These are phyloP conservation scores for Fusarium scirpi DNA, from an alignment of 2,329 filamentous ascomycete species.

Conservation along the genomic window DNA sequence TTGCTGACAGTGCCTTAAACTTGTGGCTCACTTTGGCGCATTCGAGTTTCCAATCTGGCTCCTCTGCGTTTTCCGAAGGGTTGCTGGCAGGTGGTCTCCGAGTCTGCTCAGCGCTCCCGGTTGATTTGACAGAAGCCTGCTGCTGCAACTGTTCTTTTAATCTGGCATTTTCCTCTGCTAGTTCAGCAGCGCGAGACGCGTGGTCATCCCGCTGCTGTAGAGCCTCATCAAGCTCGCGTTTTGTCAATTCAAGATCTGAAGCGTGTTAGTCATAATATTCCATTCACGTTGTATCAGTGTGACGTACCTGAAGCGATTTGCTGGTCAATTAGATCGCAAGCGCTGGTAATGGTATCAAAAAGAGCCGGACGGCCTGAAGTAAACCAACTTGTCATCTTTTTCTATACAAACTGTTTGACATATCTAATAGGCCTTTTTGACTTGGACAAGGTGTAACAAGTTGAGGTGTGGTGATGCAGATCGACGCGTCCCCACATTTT, in stretches of 20 bases:
- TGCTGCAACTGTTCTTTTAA: slow-evolving; percentile 35
- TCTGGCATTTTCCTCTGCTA: slow-evolving; percentile 38
- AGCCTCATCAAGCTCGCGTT: slow-evolving; percentile 51
- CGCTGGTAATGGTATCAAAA: slow-evolving; percentile 55
- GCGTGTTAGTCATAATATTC: slow-evolving; percentile 27
- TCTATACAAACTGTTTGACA: slow-evolving; percentile 18
- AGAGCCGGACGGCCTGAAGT: slow-evolving; percentile 55
- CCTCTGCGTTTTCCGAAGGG: slow-evolving; percentile 7
- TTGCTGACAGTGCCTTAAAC: slow-evolving; percentile 56
- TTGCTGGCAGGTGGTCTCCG: slow-evolving; percentile 3
- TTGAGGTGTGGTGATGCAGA: slow-evolving; percentile 29
- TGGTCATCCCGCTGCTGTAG: slow-evolving; percentile 38
- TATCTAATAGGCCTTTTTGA: slow-evolving; percentile 15
- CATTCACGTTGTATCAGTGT: slow-evolving; percentile 2
- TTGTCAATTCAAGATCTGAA: slow-evolving; percentile 56
- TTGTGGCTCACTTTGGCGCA: slow-evolving; percentile 55
- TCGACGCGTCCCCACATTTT: slow-evolving; percentile 45
- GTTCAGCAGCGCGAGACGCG: slow-evolving; percentile 6
- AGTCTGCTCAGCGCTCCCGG: neutral
- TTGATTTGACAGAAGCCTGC: slow-evolving; percentile 8
- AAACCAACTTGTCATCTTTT: slow-evolving; percentile 57
- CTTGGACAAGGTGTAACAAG: slow-evolving; percentile 8
- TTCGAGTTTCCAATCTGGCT: slow-evolving; percentile 48
- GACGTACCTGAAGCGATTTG: slow-evolving; percentile 53
- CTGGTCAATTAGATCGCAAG: slow-evolving; percentile 56